A percentile compares a stretch with the other conserved stretches of the same genome.
Evolutionary conservation across 2,329 filamentous ascomycete genomes (phyloP).

Genomic region (Hypoxylon rubiginosum): DNA sequence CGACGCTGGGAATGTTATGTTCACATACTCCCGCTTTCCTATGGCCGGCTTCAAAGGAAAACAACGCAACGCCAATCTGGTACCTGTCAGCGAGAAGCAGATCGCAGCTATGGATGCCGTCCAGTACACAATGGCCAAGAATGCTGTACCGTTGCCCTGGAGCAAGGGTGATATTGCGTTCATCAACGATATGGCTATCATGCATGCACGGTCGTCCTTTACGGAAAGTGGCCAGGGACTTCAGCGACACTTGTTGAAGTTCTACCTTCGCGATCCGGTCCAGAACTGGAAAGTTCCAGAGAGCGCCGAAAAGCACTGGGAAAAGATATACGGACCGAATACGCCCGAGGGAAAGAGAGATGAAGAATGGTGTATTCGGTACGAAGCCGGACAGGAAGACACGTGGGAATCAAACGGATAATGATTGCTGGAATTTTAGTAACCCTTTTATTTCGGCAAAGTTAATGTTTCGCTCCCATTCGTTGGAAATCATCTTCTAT

Average conservation of each 20-base stretch:
- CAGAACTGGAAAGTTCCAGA: slow-evolving; percentile 22
- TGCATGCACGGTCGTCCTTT: slow-evolving; percentile 23
- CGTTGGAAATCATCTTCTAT: background rate
- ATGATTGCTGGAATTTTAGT: background rate
- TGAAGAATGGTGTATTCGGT: slow-evolving; percentile 22
- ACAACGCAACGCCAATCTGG: slow-evolving; percentile 21
- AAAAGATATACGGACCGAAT: slow-evolving; percentile 31
- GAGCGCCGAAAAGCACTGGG: slow-evolving; percentile 16
- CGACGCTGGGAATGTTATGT: slow-evolving; percentile 28
- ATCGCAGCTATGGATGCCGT: slow-evolving; percentile 24
- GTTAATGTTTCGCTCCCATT: slow-evolving; percentile 5
- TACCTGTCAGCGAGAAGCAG: slow-evolving; percentile 14
- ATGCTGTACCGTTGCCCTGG: slow-evolving; percentile 19
- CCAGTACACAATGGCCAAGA: slow-evolving; percentile 24
- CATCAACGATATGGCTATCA: slow-evolving; percentile 31
- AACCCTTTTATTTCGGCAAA: background rate
- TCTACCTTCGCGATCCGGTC: slow-evolving; percentile 26
- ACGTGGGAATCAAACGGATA: slow-evolving; percentile 25
- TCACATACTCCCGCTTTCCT: slow-evolving; percentile 35
- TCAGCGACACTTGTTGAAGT: slow-evolving; percentile 26
- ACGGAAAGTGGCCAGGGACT: slow-evolving; percentile 8
- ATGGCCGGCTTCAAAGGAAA: slow-evolving; percentile 28
- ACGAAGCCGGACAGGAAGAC: slow-evolving; percentile 22
- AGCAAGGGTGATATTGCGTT: slow-evolving; percentile 21
- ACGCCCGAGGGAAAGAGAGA: slow-evolving; percentile 16